These are phyloP conservation scores for Trichocladium antarcticum DNA, from an alignment of 495 filamentous ascomycete species.

Conservation along the genomic window DNA sequence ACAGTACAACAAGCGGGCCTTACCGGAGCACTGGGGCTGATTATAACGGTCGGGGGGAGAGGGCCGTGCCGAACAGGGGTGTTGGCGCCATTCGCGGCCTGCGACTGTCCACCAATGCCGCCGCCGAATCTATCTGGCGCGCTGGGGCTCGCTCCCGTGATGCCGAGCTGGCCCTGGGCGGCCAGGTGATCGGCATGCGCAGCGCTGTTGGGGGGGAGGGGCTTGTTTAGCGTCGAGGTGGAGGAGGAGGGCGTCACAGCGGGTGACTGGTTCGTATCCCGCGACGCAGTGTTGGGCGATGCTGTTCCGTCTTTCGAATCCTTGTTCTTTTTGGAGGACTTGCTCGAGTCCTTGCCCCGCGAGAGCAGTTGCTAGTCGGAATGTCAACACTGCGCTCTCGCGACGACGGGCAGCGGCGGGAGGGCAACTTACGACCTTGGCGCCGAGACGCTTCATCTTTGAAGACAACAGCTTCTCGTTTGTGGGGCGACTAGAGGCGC, in stretches of 20 bases:
- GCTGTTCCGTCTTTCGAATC: constrained; percentile 65
- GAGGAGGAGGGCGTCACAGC: constrained; percentile 68
- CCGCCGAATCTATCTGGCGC: constrained; percentile 38
- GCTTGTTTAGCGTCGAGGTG: constrained; percentile 75
- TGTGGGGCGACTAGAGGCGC: constrained; percentile 27
- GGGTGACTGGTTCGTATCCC: constrained; percentile 47
- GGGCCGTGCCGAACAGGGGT: constrained; percentile 60
- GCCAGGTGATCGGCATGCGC: constrained; percentile 41
- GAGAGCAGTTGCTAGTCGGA: constrained; percentile 56
- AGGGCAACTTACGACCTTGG: constrained; percentile 76
- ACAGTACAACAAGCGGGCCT: constrained; percentile 27
- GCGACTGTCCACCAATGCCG: constrained; percentile 25
- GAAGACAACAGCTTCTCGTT: constrained; percentile 33
- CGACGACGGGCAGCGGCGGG: too few species aligned
- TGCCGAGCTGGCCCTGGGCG: constrained; percentile 26
- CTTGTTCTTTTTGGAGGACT: constrained; percentile 91
- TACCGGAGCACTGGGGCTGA: constrained; percentile 91
- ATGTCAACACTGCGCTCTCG: too few species aligned
- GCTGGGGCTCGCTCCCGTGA: constrained; percentile 17
- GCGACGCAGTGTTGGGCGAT: constrained; percentile 55
- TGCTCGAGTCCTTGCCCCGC: constrained; percentile 82
- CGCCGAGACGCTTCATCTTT: constrained; percentile 95
- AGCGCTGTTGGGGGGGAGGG: constrained; percentile 57
- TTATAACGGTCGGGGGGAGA: constrained; percentile 81
- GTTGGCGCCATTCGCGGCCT: constrained; percentile 47